phyloP scores from a whole-genome alignment of 2,329 filamentous ascomycete genomes.

The Chalaropsis thielavioides region DNA sequence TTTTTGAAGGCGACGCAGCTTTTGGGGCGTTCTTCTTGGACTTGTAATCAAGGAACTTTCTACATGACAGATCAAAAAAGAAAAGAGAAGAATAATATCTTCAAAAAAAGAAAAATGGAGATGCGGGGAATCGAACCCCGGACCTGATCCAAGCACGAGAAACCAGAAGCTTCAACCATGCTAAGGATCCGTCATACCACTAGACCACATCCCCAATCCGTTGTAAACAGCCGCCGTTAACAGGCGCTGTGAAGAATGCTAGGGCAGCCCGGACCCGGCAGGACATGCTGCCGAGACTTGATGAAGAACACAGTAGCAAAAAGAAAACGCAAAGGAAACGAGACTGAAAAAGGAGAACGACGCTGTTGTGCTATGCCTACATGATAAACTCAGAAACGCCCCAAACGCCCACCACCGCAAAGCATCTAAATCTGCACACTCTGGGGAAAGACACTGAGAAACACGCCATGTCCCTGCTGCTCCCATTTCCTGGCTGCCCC shows the following conservation, averaged over 20 bases:
- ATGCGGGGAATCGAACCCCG: slow-evolving; percentile 16
- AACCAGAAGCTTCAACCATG: background rate
- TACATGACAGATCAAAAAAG: no score
- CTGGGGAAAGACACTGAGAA: no score
- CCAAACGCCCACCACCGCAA: background rate
- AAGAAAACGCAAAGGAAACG: no score
- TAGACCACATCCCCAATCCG: slow-evolving; percentile 4
- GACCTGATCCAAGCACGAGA: slow-evolving; percentile 11
- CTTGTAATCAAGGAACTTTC: background rate
- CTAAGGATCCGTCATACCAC: slow-evolving; percentile 11
- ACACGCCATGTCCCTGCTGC: no score
- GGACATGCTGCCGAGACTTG: no score
- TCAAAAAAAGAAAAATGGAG: slow-evolving; percentile 20
- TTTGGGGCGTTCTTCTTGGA: background rate
- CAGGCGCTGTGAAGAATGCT: background rate
- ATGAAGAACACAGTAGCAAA: no score
- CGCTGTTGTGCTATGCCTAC: background rate
- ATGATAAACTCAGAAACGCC: background rate
- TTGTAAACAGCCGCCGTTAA: background rate
- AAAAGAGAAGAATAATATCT: background rate
- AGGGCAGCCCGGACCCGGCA: no score
- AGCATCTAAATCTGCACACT: background rate
- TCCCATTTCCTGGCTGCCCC: background rate
- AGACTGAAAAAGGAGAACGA: background rate
- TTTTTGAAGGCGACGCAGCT: background rate